A percentile compares a stretch with the other conserved stretches of the same genome.
Evolutionary conservation across 768 basidiomycete species (phyloP).

Genomic region (Rossbeevera mucosa): DNA sequence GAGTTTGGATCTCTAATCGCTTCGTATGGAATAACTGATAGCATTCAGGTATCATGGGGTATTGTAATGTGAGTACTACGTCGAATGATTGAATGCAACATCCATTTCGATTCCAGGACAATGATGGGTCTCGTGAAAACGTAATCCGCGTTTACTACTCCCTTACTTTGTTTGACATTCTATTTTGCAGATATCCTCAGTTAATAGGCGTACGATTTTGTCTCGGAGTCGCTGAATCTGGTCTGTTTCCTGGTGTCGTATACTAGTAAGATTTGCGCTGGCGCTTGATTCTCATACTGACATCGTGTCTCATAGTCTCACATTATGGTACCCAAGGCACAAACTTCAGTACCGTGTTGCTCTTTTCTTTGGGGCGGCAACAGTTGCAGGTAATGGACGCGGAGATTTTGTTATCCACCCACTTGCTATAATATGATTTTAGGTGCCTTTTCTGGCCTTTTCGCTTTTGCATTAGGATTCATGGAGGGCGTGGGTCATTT

Average conservation of each 20-base stretch:
- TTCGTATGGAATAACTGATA: neutral
- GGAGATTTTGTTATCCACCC: rapidly evolving
- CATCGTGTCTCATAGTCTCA: conserved; percentile 37
- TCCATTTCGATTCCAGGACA: conserved; percentile 36
- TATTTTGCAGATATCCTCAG: conserved; percentile 49
- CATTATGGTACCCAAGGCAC: conserved; percentile 65
- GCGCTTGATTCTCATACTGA: neutral
- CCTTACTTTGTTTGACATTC: neutral
- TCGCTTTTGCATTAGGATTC: conserved; percentile 53
- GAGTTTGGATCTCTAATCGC: conserved; percentile 9
- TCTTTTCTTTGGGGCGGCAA: conserved; percentile 62
- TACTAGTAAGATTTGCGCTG: conserved; percentile 51
- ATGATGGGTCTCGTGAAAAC: conserved; percentile 66
- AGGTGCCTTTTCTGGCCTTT: conserved; percentile 54
- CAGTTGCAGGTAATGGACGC: conserved; percentile 42
- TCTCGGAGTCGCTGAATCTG: conserved; percentile 65
- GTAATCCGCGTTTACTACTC: conserved; percentile 27
- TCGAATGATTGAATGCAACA: neutral
- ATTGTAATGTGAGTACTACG: conserved; percentile 45
- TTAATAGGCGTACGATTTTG: conserved; percentile 54
- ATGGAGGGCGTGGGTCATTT: conserved; percentile 45
- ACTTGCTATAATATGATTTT: neutral
- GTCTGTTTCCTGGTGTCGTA: conserved; percentile 67
- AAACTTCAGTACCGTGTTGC: conserved; percentile 56
- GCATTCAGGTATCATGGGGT: conserved; percentile 57